Evolutionary conservation across 1,284 basidiomycete species (phyloP).

Genomic region (Phellinidium pouzarii): DNA sequence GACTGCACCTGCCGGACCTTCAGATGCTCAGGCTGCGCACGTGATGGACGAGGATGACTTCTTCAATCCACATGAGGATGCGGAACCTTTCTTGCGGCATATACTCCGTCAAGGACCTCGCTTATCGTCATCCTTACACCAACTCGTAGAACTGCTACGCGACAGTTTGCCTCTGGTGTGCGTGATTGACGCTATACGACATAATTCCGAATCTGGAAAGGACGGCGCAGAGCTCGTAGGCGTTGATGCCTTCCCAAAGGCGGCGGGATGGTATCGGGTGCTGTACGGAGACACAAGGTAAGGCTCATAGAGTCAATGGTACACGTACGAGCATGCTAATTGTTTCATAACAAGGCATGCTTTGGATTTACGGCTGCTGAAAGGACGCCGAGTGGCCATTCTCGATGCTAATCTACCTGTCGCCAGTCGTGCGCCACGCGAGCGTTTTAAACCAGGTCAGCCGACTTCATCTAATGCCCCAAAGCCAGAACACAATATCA

Average conservation of each 20-base stretch:
- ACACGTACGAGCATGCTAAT: background rate
- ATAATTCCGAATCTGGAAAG: conserved; percentile 30
- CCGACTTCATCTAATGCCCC: background rate
- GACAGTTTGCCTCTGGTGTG: conserved; percentile 69
- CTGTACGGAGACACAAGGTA: conserved; percentile 62
- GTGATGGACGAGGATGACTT: conserved; percentile 23
- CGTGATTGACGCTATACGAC: conserved; percentile 57
- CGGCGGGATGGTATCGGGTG: conserved; percentile 74
- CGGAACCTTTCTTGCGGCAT: conserved; percentile 60
- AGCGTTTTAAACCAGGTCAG: background rate
- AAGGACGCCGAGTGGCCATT: conserved; percentile 54
- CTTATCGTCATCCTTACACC: conserved; percentile 54
- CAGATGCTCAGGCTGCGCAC: conserved; percentile 22
- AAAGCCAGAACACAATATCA: conserved; percentile 7
- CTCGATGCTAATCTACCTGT: conserved; percentile 44
- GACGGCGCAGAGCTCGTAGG: conserved; percentile 11
- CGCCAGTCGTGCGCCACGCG: conserved; percentile 6
- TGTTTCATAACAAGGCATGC: conserved; percentile 46
- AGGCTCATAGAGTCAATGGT: conserved; percentile 15
- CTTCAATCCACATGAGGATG: conserved; percentile 66
- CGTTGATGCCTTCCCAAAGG: conserved; percentile 66
- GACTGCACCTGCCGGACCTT: conserved; percentile 22
- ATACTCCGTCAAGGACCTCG: conserved; percentile 53
- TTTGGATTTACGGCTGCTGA: conserved; percentile 72
- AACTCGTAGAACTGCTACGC: conserved; percentile 58